These are phyloP conservation scores for Lachnellula subtilissima DNA, from an alignment of 2,329 filamentous ascomycete genomes.

Conservation along the genomic window DNA sequence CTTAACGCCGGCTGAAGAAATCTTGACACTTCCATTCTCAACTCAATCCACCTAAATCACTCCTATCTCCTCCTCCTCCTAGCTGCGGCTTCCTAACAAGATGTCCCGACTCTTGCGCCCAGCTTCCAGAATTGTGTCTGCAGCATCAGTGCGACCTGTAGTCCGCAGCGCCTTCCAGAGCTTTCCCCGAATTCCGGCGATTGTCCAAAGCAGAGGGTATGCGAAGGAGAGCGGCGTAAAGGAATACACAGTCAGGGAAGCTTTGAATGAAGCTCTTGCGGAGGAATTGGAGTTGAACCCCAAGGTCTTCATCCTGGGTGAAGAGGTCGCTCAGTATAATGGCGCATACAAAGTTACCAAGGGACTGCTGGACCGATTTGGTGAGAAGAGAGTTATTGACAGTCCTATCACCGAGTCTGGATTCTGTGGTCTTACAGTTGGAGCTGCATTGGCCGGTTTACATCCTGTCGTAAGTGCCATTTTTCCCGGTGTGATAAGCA, in stretches of 20 bases:
- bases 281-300: slow-evolving; percentile 93
- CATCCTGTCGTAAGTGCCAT: slow-evolving; percentile 75
- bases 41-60: slow-evolving; percentile 9
- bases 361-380: slow-evolving; percentile 93
- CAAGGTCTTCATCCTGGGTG: slow-evolving; percentile 93
- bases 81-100: slow-evolving; percentile 22
- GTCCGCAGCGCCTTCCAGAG: slow-evolving; percentile 50
- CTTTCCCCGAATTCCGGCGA: slow-evolving; percentile 29
- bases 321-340: slow-evolving; percentile 99
- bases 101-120: slow-evolving; percentile 58
- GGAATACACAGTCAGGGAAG: slow-evolving; percentile 95
- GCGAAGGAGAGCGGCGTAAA: slow-evolving; percentile 55
- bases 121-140: slow-evolving; percentile 56
- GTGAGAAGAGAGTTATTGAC: slow-evolving; percentile 95
- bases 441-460: slow-evolving; percentile 89
- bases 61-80: slow-evolving; percentile 10
- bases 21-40: slow-evolving; percentile 7
- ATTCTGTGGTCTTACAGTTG: slow-evolving; percentile 89
- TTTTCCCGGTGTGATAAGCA: slow-evolving; percentile 7
- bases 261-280: slow-evolving; percentile 93
- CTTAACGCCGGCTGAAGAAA: slow-evolving; percentile 1
- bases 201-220: slow-evolving; percentile 31
- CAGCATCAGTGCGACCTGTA: slow-evolving; percentile 42
- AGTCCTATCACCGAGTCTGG: slow-evolving; percentile 97
- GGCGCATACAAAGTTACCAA: slow-evolving; percentile 99